A percentile compares a stretch with the other conserved stretches of the same genome.
Evolutionary conservation across 2,329 filamentous ascomycete species (phyloP).

Genomic region (Colletotrichum sp.): DNA sequence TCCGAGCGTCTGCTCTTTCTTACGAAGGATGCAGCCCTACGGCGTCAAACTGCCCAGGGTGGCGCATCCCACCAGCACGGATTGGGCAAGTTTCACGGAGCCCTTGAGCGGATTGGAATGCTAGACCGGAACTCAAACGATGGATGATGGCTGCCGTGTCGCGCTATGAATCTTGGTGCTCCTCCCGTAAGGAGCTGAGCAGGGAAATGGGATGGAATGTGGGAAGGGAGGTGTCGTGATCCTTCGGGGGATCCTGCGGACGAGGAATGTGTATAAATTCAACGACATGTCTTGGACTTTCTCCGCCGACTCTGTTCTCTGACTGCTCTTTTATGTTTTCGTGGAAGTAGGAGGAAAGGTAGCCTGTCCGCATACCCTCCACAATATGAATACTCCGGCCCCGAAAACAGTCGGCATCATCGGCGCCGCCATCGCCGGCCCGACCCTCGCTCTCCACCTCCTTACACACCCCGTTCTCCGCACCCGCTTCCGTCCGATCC

Average conservation of each 20-base stretch:
- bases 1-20: not conserved
- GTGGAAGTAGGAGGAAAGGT: not conserved
- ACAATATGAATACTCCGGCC: not conserved
- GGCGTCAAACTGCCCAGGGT: not conserved
- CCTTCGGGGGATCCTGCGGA: not conserved
- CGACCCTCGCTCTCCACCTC: slow-evolving; percentile 20
- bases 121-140: not conserved
- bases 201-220: not conserved
- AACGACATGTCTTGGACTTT: not conserved
- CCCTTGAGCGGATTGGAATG: not conserved
- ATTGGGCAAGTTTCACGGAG: not conserved
- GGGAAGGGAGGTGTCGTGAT: not conserved
- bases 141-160: not conserved
- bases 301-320: not conserved
- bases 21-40: slow-evolving; percentile 1
- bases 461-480: slow-evolving; percentile 22
- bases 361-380: not conserved
- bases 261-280: not conserved
- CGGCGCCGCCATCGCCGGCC: slow-evolving; percentile 18
- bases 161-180: not conserved
- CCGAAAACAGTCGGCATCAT: slow-evolving; percentile 15
- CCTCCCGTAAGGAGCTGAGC: not conserved
- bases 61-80: not conserved
- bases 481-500: slow-evolving; percentile 3
- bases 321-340: not conserved